Conservation (phyloP, 805 yeast species). For the Phaffomyces thermotolerans region DNA sequence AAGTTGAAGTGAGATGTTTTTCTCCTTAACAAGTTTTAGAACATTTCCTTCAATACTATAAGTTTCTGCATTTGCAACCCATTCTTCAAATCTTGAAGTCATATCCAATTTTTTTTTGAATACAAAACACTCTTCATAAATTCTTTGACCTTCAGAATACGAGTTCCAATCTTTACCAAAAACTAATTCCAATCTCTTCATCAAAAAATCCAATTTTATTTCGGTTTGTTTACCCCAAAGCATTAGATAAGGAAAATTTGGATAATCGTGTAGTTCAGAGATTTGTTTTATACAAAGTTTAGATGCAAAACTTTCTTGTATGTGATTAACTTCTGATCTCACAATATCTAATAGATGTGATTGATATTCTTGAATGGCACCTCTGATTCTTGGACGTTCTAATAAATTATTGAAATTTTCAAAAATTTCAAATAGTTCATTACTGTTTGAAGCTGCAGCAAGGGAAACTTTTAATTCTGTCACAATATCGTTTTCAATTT, state of each 20-base stretch:
- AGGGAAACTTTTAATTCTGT: slow-evolving; percentile 32
- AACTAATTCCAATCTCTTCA: slow-evolving; percentile 39
- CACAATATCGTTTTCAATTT: slow-evolving; percentile 41
- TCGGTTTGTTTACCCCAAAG: slow-evolving; percentile 49
- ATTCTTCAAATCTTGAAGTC: slow-evolving; percentile 33
- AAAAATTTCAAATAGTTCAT: slow-evolving; percentile 46
- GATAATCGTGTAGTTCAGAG: slow-evolving; percentile 38
- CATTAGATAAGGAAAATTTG: slow-evolving; percentile 39
- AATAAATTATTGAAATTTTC: slow-evolving; percentile 42
- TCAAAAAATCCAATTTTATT: slow-evolving; percentile 34
- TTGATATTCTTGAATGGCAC: slow-evolving; percentile 56
- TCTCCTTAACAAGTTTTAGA: slow-evolving; percentile 29
- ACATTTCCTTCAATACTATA: slow-evolving; percentile 28
- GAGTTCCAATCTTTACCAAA: slow-evolving; percentile 56
- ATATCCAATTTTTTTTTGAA: slow-evolving; percentile 43
- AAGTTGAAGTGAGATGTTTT: slow-evolving; percentile 30
- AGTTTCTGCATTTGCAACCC: slow-evolving; percentile 35
- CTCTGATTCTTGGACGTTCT: slow-evolving; percentile 45
- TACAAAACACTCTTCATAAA: slow-evolving; percentile 41
- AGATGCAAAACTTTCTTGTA: slow-evolving; percentile 34
- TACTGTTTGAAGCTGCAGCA: slow-evolving; percentile 32
- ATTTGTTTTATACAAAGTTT: slow-evolving; percentile 31
- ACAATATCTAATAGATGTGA: slow-evolving; percentile 40
- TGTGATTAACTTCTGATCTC: slow-evolving; percentile 36
- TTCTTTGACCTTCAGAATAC: slow-evolving; percentile 60